These are phyloP conservation scores for Yamadazyma takamatsuzukensis DNA, from an alignment of 805 yeast species.

Conservation along the genomic window DNA sequence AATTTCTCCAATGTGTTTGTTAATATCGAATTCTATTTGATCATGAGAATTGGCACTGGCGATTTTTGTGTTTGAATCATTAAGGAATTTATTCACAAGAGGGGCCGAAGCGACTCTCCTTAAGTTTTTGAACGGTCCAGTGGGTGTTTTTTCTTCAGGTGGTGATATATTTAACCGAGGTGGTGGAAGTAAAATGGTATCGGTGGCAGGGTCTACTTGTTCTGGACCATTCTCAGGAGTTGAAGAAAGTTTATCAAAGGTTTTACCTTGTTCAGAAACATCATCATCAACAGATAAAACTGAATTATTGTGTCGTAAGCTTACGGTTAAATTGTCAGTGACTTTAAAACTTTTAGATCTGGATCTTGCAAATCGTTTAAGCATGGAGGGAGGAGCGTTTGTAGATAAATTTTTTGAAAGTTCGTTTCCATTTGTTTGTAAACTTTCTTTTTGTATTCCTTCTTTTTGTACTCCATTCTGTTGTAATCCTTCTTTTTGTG, in stretches of 20 bases:
- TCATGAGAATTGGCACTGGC: slow-evolving; percentile 5
- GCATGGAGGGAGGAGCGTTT: slow-evolving; percentile 2
- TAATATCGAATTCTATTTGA: slow-evolving; percentile 42
- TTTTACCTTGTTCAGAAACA: no score
- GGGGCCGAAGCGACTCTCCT: slow-evolving; percentile 88
- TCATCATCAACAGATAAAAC: slow-evolving; percentile 20
- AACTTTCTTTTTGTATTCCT: no score
- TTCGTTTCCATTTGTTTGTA: no score
- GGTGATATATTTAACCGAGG: no score
- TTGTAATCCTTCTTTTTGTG: no score
- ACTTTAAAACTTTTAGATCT: slow-evolving; percentile 2
- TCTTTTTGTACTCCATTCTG: no score
- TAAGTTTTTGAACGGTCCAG: no score
- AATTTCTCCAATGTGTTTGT: slow-evolving; percentile 44
- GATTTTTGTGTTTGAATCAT: slow-evolving; percentile 14
- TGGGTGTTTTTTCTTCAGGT: no score
- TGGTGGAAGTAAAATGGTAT: no score
- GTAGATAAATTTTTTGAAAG: background rate
- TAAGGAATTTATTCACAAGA: slow-evolving; percentile 41
- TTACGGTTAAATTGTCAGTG: slow-evolving; percentile 23
- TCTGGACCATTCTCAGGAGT: no score
- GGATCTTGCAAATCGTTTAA: slow-evolving; percentile 5
- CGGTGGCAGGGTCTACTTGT: no score
- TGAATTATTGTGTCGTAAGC: slow-evolving; percentile 39
- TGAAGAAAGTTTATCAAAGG: no score